These are phyloP conservation scores for Crithidia sp. DNA, from an alignment of 208 protist genomes.

Conservation along the genomic window DNA sequence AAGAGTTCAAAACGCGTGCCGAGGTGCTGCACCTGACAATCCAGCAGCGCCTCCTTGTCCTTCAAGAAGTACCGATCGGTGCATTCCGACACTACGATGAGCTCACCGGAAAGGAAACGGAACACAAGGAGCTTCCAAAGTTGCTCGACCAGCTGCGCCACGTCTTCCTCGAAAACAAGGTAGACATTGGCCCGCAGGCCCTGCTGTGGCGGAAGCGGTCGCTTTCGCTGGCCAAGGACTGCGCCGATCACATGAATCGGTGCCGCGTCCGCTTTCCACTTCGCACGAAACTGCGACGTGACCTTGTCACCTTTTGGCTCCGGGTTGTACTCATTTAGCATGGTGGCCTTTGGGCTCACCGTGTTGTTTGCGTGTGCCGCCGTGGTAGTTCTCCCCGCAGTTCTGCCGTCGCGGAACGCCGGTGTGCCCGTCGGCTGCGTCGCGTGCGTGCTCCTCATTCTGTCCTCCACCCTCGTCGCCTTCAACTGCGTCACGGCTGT, in stretches of 20 bases:
- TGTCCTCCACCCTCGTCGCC: constrained; percentile 35
- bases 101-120: constrained; percentile 22
- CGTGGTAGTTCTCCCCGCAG: constrained; percentile 57
- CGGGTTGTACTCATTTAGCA: constrained; percentile 41
- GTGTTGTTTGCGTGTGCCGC: constrained; percentile 50
- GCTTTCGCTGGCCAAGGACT: constrained; percentile 74
- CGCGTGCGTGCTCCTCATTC: constrained; percentile 52
- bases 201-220: constrained; percentile 78
- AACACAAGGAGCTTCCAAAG: constrained; percentile 72
- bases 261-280: constrained; percentile 67
- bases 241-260: constrained; percentile 62
- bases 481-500: constrained; percentile 53
- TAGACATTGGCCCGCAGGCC: constrained; percentile 67
- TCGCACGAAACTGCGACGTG: constrained; percentile 44
- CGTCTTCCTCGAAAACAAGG: constrained; percentile 78
- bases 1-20: constrained; percentile 50
- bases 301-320: constrained; percentile 58
- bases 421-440: constrained; percentile 54
- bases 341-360: constrained; percentile 53
- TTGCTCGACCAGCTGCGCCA: constrained; percentile 63
- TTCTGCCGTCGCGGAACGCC: constrained; percentile 43
- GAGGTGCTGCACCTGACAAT: constrained; percentile 67
- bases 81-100: constrained; percentile 47
- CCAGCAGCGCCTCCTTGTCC: constrained; percentile 58
- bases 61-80: constrained; percentile 42